Conservation (phyloP, 208 protist species). For the Trypanosoma melophagium region DNA sequence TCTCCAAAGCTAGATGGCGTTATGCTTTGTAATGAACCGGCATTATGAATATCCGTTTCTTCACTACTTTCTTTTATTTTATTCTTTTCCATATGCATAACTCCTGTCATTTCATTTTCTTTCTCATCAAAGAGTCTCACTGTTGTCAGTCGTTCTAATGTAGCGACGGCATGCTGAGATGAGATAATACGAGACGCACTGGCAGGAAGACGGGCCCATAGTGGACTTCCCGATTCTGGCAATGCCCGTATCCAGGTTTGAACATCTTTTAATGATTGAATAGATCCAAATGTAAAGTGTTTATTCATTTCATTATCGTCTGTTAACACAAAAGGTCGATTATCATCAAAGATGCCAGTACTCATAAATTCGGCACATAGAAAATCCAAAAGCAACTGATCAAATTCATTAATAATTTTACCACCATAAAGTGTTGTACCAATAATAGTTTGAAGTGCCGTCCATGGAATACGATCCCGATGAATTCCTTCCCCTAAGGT, state of each 20-base stretch:
- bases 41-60: too few species aligned
- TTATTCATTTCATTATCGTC: conserved; percentile 19
- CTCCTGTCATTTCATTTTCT: not conserved
- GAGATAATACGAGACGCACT: conserved; percentile 87
- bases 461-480: conserved; percentile 91
- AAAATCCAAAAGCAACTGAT: conserved; percentile 92
- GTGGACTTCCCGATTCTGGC: conserved; percentile 65
- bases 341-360: conserved; percentile 62
- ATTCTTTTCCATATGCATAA: not conserved
- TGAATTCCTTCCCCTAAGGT: not conserved
- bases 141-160: conserved; percentile 65
- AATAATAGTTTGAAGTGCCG: conserved; percentile 92
- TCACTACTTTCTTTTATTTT: conserved; percentile 4
- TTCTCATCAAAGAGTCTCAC: conserved; percentile 69
- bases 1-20: conserved; percentile 1
- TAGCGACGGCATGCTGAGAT: conserved; percentile 47
- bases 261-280: conserved; percentile 65
- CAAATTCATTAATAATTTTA: conserved; percentile 97
- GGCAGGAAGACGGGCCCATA: conserved; percentile 94
- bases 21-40: too few species aligned
- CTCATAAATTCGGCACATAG: conserved; percentile 90
- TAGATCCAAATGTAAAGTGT: conserved; percentile 34
- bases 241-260: conserved; percentile 86
- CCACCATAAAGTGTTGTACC: conserved; percentile 95
- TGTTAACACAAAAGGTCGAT: conserved; percentile 31